These are phyloP conservation scores for Debaryomyces nepalensis DNA, from an alignment of 1,139 yeast genomes.

Conservation along the genomic window DNA sequence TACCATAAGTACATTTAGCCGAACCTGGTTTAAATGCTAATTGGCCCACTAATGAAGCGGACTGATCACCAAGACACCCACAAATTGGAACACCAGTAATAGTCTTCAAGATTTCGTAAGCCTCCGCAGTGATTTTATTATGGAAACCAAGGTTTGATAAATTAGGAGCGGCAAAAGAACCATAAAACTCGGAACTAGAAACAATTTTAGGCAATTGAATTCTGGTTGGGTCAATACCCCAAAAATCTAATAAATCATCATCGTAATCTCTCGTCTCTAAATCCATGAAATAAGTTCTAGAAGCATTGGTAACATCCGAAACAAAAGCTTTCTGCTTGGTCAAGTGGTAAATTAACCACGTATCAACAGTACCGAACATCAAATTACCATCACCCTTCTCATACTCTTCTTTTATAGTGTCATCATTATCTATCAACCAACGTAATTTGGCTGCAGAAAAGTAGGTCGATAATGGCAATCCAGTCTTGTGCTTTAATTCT, in stretches of 20 bases:
- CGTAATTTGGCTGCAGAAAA: conserved; percentile 89
- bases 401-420: conserved; percentile 68
- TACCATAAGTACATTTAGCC: conserved; percentile 97
- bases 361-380: conserved; percentile 93
- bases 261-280: conserved; percentile 78
- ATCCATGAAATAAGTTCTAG: conserved; percentile 90
- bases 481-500: conserved; percentile 68
- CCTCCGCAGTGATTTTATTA: conserved; percentile 55
- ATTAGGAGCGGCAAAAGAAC: conserved; percentile 67
- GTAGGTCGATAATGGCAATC: conserved; percentile 88
- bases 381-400: conserved; percentile 72
- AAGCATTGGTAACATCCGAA: conserved; percentile 90
- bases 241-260: conserved; percentile 72
- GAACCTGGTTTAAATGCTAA: conserved; percentile 81
- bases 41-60: conserved; percentile 93
- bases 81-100: conserved; percentile 72
- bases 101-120: conserved; percentile 52
- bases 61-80: conserved; percentile 94
- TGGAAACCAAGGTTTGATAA: conserved; percentile 55
- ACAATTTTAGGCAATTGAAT: conserved; percentile 78
- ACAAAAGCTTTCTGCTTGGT: conserved; percentile 74
- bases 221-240: conserved; percentile 75
- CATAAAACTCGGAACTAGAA: conserved; percentile 81
- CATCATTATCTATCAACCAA: conserved; percentile 87
- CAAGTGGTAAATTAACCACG: conserved; percentile 89